phyloP scores from a whole-genome alignment of 2,329 filamentous ascomycete species.

The Emergomyces africanus region DNA sequence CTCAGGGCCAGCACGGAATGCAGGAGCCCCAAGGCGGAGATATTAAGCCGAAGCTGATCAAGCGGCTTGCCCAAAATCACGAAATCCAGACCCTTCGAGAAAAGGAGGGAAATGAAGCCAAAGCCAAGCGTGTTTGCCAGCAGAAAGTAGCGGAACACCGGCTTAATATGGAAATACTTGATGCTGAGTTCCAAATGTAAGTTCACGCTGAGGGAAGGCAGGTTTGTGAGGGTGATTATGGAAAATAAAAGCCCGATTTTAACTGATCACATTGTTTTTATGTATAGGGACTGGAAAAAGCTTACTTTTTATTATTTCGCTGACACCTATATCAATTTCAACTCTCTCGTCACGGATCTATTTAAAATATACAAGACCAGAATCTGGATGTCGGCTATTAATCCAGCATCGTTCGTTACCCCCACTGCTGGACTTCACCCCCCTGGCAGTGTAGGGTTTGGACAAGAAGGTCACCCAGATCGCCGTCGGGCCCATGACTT shows the following conservation, averaged over 20 bases:
- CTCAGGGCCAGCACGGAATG: conserved; percentile 57
- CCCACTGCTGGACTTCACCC: conserved; percentile 60
- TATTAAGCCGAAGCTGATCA: conserved; percentile 92
- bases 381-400: conserved; percentile 99
- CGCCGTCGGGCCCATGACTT: conserved; percentile 30
- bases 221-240: conserved; percentile 7
- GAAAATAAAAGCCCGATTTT: background rate
- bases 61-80: conserved; percentile 80
- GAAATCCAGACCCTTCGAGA: conserved; percentile 82
- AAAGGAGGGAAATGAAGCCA: conserved; percentile 95
- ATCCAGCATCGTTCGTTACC: conserved; percentile 86
- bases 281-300: conserved; percentile 87
- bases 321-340: conserved; percentile 98
- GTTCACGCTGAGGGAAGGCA: too few species aligned
- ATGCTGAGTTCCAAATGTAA: conserved; percentile 97
- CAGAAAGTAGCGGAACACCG: conserved; percentile 92
- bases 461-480: conserved; percentile 25
- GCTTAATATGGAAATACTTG: conserved; percentile 95
- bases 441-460: conserved; percentile 51
- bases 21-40: conserved; percentile 61
- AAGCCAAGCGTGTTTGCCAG: conserved; percentile 92
- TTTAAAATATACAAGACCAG: conserved; percentile 99
- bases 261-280: conserved; percentile 4
- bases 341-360: conserved; percentile 87
- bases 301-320: conserved; percentile 99